Conservation (phyloP, 2,329 filamentous ascomycete genomes). For the Xylariaceae sp. region DNA sequence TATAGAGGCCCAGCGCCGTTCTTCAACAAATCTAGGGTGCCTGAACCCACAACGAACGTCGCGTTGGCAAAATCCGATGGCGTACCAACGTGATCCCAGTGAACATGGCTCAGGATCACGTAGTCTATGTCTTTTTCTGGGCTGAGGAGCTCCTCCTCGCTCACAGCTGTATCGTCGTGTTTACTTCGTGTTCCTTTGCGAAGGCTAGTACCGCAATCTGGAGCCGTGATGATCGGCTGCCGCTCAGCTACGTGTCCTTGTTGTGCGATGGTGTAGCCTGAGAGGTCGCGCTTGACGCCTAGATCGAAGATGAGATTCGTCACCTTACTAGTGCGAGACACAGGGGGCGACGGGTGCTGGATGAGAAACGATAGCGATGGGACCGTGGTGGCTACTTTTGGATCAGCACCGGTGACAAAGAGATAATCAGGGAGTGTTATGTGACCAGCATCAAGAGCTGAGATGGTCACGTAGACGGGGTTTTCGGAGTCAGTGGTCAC, state of each 20-base stretch:
- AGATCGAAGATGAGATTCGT: slow-evolving; percentile 59
- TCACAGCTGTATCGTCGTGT: neutral
- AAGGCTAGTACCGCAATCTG: slow-evolving; percentile 52
- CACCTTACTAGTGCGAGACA: slow-evolving; percentile 34
- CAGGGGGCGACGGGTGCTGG: slow-evolving; percentile 48
- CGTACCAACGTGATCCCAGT: slow-evolving; percentile 66
- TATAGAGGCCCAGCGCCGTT: slow-evolving; percentile 40
- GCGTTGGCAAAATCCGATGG: slow-evolving; percentile 57
- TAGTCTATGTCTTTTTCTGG: slow-evolving; percentile 36
- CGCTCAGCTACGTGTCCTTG: slow-evolving; percentile 54
- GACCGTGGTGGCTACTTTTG: slow-evolving; percentile 53
- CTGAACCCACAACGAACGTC: slow-evolving; percentile 58
- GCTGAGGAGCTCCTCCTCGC: slow-evolving; percentile 5
- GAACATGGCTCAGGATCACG: slow-evolving; percentile 58
- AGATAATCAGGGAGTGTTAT: slow-evolving; percentile 55
- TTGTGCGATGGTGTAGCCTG: slow-evolving; percentile 51
- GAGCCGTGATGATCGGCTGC: slow-evolving; percentile 51
- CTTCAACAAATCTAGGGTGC: slow-evolving; percentile 50
- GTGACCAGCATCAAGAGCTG: slow-evolving; percentile 48
- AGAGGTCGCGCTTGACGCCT: slow-evolving; percentile 54
- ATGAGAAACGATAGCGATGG: slow-evolving; percentile 62
- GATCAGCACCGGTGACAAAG: slow-evolving; percentile 53
- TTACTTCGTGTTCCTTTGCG: slow-evolving; percentile 28
- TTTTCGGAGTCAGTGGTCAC: neutral
- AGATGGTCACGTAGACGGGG: slow-evolving; percentile 42